Conservation (phyloP, 768 basidiomycete species). For the Mycena sanguinolenta region DNA sequence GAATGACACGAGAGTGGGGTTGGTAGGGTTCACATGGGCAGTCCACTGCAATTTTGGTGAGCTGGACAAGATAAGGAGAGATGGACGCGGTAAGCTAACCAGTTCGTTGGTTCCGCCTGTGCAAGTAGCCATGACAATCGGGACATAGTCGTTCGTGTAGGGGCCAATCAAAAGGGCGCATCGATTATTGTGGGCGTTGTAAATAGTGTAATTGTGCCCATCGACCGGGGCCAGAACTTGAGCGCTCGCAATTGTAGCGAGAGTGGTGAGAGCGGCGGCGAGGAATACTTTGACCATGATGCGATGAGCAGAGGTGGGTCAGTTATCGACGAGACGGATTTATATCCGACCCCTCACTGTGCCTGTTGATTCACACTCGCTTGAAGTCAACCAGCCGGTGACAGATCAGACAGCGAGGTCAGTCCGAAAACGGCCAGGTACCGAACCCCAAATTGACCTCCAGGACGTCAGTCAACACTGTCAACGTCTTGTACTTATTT, state of each 20-base stretch:
- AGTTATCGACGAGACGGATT: constrained; percentile 14
- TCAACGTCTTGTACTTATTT: no score
- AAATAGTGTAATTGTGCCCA: constrained; percentile 22
- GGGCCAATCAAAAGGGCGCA: constrained; percentile 22
- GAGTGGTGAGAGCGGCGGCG: constrained; percentile 21
- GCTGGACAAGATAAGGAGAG: constrained; percentile 14
- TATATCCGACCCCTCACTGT: neutral
- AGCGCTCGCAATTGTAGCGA: constrained; percentile 19
- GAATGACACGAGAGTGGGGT: constrained; percentile 22
- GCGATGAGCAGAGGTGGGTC: constrained; percentile 19
- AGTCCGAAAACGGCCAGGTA: neutral
- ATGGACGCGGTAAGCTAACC: constrained; percentile 11
- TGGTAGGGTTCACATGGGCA: constrained; percentile 23
- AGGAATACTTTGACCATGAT: constrained; percentile 19
- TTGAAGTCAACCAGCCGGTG: constrained; percentile 10
- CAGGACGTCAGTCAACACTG: no score
- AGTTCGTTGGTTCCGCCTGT: constrained; percentile 22
- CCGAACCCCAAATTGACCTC: no score
- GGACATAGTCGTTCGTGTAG: constrained; percentile 23
- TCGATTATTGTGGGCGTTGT: constrained; percentile 22
- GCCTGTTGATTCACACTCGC: constrained; percentile 11
- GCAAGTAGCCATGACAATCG: constrained; percentile 22
- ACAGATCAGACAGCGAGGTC: constrained; percentile 19
- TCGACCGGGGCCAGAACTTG: constrained; percentile 23
- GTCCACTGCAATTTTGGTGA: constrained; percentile 22